phyloP scores from a whole-genome alignment of 768 basidiomycete species.

The Boletus patriciae region DNA sequence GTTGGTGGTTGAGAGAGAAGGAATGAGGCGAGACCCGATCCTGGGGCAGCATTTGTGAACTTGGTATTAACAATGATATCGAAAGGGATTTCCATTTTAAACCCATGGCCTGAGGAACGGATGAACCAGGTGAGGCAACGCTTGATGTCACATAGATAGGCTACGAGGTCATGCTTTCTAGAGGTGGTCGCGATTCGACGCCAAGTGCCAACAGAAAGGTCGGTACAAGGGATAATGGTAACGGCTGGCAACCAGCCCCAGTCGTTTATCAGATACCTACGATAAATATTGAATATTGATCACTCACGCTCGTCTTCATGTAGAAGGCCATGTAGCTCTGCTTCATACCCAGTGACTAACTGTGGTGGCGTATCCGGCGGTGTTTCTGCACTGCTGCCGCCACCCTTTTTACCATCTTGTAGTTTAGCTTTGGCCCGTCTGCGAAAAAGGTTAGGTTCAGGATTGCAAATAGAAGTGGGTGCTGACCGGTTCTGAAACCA shows the following conservation, averaged over 20 bases:
- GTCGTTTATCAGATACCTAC: neutral
- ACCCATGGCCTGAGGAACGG: constrained; percentile 65
- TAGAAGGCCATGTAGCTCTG: constrained; percentile 61
- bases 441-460: neutral
- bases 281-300: neutral
- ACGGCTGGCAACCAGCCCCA: constrained; percentile 48
- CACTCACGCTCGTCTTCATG: constrained; percentile 76
- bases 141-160: constrained; percentile 69
- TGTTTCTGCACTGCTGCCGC: constrained; percentile 35
- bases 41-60: constrained; percentile 54
- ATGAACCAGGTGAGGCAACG: constrained; percentile 79
- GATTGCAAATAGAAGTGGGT: neutral
- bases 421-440: constrained; percentile 85
- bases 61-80: constrained; percentile 57
- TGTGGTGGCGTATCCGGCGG: constrained; percentile 53
- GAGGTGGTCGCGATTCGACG: constrained; percentile 61
- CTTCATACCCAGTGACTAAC: constrained; percentile 51
- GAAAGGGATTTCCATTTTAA: constrained; percentile 86
- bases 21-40: constrained; percentile 60
- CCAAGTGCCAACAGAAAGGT: constrained; percentile 78
- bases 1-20: constrained; percentile 63
- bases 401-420: constrained; percentile 55
- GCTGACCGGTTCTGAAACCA: constrained; percentile 82
- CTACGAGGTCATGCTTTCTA: constrained; percentile 65
- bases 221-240: constrained; percentile 72